A percentile compares a stretch with the other conserved stretches of the same genome.
Conservation (phyloP, 495 filamentous ascomycete species). For the Patellaria atrata region DNA sequence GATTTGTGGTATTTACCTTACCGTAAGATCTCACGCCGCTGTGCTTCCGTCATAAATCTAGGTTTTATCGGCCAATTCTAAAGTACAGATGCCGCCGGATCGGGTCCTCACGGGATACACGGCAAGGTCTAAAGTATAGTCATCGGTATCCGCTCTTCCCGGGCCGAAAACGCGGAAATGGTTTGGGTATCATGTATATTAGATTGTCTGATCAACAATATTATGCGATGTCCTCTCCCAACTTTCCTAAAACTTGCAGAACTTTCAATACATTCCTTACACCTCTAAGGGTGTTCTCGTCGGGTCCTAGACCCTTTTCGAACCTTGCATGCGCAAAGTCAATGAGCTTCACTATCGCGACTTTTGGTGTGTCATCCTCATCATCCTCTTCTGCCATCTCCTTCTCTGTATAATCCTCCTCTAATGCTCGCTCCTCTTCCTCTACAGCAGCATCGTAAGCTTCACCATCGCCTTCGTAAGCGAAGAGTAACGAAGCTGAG, state of each 20-base stretch:
- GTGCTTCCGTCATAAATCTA: no score
- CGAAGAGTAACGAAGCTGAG: slow-evolving; percentile 73
- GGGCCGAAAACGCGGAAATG: no score
- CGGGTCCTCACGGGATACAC: no score
- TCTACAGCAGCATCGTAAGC: slow-evolving; percentile 38
- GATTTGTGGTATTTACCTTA: no score
- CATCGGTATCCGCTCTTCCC: no score
- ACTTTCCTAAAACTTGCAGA: slow-evolving; percentile 40
- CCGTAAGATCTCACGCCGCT: no score
- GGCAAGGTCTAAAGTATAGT: no score
- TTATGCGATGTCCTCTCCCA: slow-evolving; percentile 7
- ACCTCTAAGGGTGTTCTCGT: slow-evolving; percentile 70
- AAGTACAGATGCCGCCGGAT: no score
- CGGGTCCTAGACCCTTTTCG: slow-evolving; percentile 71
- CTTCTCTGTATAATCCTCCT: slow-evolving; percentile 35
- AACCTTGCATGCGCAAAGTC: slow-evolving; percentile 92
- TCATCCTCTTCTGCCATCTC: slow-evolving; percentile 55
- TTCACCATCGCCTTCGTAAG: slow-evolving; percentile 77
- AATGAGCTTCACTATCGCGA: slow-evolving; percentile 76
- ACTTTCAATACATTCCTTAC: slow-evolving; percentile 59
- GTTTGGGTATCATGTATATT: no score
- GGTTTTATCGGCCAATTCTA: no score
- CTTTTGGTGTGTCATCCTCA: slow-evolving; percentile 49
- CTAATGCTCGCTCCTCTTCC: slow-evolving; percentile 38
- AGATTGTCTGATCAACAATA: no score